Evolutionary conservation across 352 stramenopile genomes (phyloP).

Genomic region (Blastocystis sp.): DNA sequence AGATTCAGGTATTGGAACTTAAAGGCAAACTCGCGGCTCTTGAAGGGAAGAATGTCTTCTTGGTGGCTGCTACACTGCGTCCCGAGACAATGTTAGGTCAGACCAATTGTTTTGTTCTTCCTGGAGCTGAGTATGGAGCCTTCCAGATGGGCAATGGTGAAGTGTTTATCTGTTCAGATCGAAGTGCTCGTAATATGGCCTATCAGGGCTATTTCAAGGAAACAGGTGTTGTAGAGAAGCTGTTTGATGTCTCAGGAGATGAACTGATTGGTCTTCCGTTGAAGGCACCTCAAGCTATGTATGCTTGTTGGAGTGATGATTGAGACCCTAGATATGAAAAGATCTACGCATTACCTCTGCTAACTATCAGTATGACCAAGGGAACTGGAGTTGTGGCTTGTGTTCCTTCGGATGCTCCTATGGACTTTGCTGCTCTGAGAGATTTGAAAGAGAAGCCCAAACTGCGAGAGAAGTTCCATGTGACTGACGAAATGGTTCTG

Average conservation of each 20-base stretch:
- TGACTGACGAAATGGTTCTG: constrained; percentile 93
- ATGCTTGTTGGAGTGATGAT: not conserved
- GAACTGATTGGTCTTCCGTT: constrained; percentile 91
- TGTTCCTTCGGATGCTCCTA: constrained; percentile 93
- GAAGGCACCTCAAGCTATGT: constrained; percentile 83
- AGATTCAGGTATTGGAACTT: constrained; percentile 81
- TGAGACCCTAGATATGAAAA: constrained; percentile 78
- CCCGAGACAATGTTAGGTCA: constrained; percentile 99
- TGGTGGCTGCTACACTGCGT: constrained; percentile 92
- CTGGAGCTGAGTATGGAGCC: constrained; percentile 92
- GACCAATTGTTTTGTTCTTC: constrained; percentile 99
- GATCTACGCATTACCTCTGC: constrained; percentile 95
- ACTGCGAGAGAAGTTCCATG: constrained; percentile 92
- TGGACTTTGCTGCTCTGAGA: constrained; percentile 96
- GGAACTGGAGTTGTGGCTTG: constrained; percentile 96
- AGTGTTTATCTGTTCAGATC: constrained; percentile 73
- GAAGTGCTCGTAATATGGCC: constrained; percentile 66
- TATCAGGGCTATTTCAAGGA: constrained; percentile 68
- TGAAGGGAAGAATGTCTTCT: constrained; percentile 75
- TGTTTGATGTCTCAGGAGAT: constrained; percentile 81
- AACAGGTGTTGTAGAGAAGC: constrained; percentile 71
- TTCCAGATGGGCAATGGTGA: constrained; percentile 88
- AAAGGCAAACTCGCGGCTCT: constrained; percentile 74
- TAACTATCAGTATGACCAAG: constrained; percentile 98
- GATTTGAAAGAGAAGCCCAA: constrained; percentile 95